A percentile compares a stretch with the other conserved stretches of the same genome.
These are phyloP conservation scores for Elaeis guineensis DNA, from an alignment of 176 grass and related monocot genomes.

Conservation along the genomic window DNA sequence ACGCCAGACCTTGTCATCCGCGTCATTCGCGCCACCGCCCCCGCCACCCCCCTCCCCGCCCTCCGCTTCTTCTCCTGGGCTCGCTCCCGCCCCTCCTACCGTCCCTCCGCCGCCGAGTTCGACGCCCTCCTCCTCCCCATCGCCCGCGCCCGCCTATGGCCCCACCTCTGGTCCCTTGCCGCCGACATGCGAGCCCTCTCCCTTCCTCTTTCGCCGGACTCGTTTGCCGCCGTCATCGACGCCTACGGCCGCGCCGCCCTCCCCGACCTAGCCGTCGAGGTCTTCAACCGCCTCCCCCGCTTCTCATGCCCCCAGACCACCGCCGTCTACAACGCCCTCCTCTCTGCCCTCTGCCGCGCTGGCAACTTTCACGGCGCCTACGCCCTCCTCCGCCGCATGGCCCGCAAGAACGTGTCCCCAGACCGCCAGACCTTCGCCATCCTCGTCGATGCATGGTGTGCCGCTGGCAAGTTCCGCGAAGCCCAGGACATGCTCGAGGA, in stretches of 20 bases:
- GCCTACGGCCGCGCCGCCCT: slow-evolving; percentile 63
- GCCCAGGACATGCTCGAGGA: slow-evolving; percentile 90
- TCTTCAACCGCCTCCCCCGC: slow-evolving; percentile 80
- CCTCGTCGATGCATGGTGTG: slow-evolving; percentile 92
- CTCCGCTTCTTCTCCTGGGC: slow-evolving; percentile 82
- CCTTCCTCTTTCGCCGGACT: slow-evolving; percentile 45
- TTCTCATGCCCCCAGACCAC: slow-evolving; percentile 80
- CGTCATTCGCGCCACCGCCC: slow-evolving; percentile 52
- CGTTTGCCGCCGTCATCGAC: slow-evolving; percentile 75
- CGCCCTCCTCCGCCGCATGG: slow-evolving; percentile 86
- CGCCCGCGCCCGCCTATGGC: slow-evolving; percentile 49
- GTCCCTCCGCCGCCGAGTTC: slow-evolving; percentile 64
- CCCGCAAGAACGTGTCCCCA: slow-evolving; percentile 55
- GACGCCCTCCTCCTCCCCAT: slow-evolving; percentile 77
- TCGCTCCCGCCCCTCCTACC: slow-evolving; percentile 37
- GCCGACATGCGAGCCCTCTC: slow-evolving; percentile 60
- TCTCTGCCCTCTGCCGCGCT: slow-evolving; percentile 67
- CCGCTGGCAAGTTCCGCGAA: slow-evolving; percentile 74
- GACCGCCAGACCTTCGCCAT: slow-evolving; percentile 71
- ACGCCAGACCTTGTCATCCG: slow-evolving; percentile 70
- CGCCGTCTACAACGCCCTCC: slow-evolving; percentile 78
- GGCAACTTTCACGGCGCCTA: slow-evolving; percentile 75
- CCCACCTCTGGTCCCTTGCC: slow-evolving; percentile 73
- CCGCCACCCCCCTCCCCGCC: slow-evolving; percentile 58
- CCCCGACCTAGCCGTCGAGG: slow-evolving; percentile 67